Base-by-base conservation (phyloP, 441 rosid genomes). In the Dalechampia spathulata region DNA sequence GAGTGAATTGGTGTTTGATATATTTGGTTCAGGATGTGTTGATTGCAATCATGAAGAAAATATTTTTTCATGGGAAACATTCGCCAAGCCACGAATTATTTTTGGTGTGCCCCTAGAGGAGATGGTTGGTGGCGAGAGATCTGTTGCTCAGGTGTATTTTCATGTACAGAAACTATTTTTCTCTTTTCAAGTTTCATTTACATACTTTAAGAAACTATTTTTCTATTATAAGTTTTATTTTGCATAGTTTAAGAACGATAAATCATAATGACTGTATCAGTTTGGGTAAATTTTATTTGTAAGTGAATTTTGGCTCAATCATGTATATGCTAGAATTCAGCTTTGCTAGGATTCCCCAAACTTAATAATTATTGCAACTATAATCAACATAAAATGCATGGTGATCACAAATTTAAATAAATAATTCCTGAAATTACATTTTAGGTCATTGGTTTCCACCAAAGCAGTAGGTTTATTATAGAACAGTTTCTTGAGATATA, bases 41-140 rank as follows among this genome's bases (percentile, higher is more conserved):
- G 95, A 81, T 40, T 83, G 99, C 78, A 92, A 92, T 63, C 72
- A 61, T 59, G 75, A 75, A 59, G 96, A 92, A 78, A 82, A 80
- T 58, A 85, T 92, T 54, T 77, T 92, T 51, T 55, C 70, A 39
- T 86, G 87, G 96, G 80, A 82, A 67, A 76, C 77, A 73, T 86
- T 88, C 73, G 63, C 71, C 76, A 86, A 76, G 67, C 99, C 99
- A 30, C 71, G 72, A 49, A 84, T 88, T 48, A 64, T 42, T 51
- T 92, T 86, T 61, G 87, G 99, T 40, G 92, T 76, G 62, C 72
- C 96, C 27, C 63, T 92, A 43, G 94, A 83, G 46, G 80, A 85
- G 67, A 68, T 88, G 75, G 44, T 85, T 60, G 81, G 83, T 49
- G 70, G 68, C 38, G 78, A 76, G 61, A 80, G 66, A 53, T 71